Conservation (phyloP, 331 rosid species). For the Quercus lobata region DNA sequence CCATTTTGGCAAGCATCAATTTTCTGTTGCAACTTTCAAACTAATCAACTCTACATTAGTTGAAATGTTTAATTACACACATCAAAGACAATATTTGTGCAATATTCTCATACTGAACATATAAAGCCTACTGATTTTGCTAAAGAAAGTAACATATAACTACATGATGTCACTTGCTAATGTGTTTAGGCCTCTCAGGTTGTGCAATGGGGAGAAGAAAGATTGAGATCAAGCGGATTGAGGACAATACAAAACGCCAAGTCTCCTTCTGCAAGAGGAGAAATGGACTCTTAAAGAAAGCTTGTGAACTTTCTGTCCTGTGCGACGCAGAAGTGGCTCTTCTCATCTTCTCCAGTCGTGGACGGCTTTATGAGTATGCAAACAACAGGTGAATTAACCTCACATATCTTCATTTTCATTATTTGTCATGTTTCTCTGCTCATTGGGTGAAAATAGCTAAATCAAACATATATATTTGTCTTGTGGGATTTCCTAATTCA, state of each 20-base stretch:
- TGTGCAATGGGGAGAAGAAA: slow-evolving; percentile 79
- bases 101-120: too few relatives aligned
- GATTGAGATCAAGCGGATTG: slow-evolving; percentile 90
- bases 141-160: not conserved
- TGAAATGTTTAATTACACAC: too few relatives aligned
- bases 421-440: not conserved
- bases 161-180: not conserved
- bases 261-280: slow-evolving; percentile 96
- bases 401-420: not conserved
- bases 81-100: too few relatives aligned
- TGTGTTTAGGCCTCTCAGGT: not conserved
- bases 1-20: too few relatives aligned
- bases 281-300: slow-evolving; percentile 86
- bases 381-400: slow-evolving; percentile 59
- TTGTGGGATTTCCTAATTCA: not conserved
- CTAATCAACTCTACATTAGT: too few relatives aligned
- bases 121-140: not conserved
- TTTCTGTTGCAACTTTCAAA: too few relatives aligned
- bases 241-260: slow-evolving; percentile 83
- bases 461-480: not conserved
- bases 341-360: slow-evolving; percentile 91
- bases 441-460: too few relatives aligned
- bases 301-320: slow-evolving; percentile 81
- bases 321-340: slow-evolving; percentile 94
- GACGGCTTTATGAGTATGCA: slow-evolving; percentile 85